These are phyloP conservation scores for Scheffersomyces titani DNA, from an alignment of 1,139 yeast species.

Conservation along the genomic window DNA sequence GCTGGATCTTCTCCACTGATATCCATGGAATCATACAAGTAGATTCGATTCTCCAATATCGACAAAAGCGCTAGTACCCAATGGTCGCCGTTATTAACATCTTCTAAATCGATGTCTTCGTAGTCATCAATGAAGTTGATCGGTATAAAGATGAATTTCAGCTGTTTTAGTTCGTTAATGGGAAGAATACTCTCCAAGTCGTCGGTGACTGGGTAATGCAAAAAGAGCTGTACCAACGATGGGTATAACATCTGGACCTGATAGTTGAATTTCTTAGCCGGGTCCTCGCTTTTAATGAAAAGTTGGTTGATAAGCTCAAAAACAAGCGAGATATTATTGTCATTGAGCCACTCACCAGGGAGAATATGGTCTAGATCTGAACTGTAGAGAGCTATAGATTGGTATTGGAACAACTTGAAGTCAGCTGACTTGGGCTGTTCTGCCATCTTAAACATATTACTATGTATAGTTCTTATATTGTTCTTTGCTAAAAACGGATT, in stretches of 20 bases:
- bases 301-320: slow-evolving; percentile 51
- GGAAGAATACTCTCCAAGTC: slow-evolving; percentile 33
- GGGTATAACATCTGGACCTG: slow-evolving; percentile 40
- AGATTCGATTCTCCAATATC: slow-evolving; percentile 30
- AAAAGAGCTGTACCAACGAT: slow-evolving; percentile 39
- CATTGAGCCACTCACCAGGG: slow-evolving; percentile 74
- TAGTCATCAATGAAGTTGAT: slow-evolving; percentile 39
- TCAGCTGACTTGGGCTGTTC: slow-evolving; percentile 13
- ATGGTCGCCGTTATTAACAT: slow-evolving; percentile 43
- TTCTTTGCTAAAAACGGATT: slow-evolving; percentile 24
- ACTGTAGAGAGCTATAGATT: slow-evolving; percentile 40
- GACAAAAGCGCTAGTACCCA: slow-evolving; percentile 43
- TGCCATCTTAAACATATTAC: slow-evolving; percentile 12
- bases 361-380: slow-evolving; percentile 38
- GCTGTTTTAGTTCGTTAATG: slow-evolving; percentile 30
- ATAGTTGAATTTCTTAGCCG: slow-evolving; percentile 12
- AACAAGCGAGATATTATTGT: slow-evolving; percentile 64
- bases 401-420: slow-evolving; percentile 37
- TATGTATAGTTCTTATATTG: slow-evolving; percentile 23
- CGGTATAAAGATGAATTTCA: slow-evolving; percentile 42
- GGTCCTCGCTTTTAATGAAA: slow-evolving; percentile 5
- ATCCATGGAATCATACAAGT: slow-evolving; percentile 45
- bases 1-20: slow-evolving; percentile 16
- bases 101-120: slow-evolving; percentile 28
- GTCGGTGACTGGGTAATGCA: slow-evolving; percentile 33